phyloP scores from a whole-genome alignment of 2,329 filamentous ascomycete genomes.

The Coniella vitis region DNA sequence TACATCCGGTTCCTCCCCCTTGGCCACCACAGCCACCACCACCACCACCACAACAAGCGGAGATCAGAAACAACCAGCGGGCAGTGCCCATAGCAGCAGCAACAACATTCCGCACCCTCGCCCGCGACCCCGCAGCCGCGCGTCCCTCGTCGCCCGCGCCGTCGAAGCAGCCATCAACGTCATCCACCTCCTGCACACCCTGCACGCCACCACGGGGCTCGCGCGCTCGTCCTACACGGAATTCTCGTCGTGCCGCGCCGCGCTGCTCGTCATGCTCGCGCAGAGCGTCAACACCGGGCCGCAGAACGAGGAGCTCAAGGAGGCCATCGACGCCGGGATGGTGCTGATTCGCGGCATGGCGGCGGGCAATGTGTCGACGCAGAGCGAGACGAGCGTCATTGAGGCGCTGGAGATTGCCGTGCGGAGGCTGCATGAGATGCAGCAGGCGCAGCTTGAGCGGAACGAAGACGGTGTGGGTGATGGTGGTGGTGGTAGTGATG shows the following conservation, averaged over 20 bases:
- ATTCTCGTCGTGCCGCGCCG: conserved; percentile 48
- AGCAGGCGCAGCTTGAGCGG: background rate
- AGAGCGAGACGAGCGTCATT: conserved; percentile 15
- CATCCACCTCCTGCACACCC: conserved; percentile 41
- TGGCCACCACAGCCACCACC: no score
- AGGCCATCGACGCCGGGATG: conserved; percentile 14
- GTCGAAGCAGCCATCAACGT: conserved; percentile 45
- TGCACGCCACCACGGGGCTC: conserved; percentile 44
- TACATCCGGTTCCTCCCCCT: background rate
- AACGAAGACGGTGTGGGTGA: no score
- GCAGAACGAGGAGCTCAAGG: background rate
- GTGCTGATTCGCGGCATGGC: conserved; percentile 13
- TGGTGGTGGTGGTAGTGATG: no score
- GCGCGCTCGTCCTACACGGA: conserved; percentile 50
- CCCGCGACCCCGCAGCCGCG: conserved; percentile 10
- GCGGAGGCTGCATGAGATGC: conserved; percentile 14
- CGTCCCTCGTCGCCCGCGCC: conserved; percentile 40
- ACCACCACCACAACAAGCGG: no score
- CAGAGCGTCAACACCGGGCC: conserved; percentile 11
- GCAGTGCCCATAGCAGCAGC: no score
- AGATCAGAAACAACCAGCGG: background rate
- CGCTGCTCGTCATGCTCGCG: conserved; percentile 37
- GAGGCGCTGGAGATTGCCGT: conserved; percentile 15
- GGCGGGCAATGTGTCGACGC: conserved; percentile 14
- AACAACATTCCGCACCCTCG: no score